Conservation (phyloP, 495 filamentous ascomycete genomes). For the Penicillium verhagenii region DNA sequence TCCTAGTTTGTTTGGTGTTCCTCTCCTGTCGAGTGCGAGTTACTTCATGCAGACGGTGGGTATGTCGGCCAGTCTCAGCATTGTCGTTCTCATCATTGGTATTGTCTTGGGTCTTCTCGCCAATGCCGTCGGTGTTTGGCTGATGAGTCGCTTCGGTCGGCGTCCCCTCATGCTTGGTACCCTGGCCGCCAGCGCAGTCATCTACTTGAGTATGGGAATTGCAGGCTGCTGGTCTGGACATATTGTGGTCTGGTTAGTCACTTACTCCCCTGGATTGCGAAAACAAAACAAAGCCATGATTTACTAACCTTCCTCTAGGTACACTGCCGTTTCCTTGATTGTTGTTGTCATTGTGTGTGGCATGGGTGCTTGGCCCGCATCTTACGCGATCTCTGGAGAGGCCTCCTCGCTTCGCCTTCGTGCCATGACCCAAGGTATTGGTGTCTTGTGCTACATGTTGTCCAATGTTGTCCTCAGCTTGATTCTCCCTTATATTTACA, state of each 20-base stretch:
- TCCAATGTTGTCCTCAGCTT: constrained; percentile 18
- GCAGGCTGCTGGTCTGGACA: constrained; percentile 26
- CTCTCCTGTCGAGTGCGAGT: constrained; percentile 29
- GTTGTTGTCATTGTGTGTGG: constrained; percentile 22
- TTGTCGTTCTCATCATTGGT: constrained; percentile 29
- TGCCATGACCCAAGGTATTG: constrained; percentile 21
- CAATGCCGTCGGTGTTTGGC: constrained; percentile 29
- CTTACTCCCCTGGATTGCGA: neutral
- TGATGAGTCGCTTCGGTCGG: constrained; percentile 25
- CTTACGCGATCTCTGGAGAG: constrained; percentile 20
- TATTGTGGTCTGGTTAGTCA: constrained; percentile 28
- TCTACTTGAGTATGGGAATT: constrained; percentile 35
- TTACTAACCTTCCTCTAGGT: constrained; percentile 18
- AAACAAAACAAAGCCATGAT: neutral
- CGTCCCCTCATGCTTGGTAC: constrained; percentile 22
- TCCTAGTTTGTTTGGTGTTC: constrained; percentile 29
- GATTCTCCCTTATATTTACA: constrained; percentile 26
- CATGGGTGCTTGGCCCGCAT: constrained; percentile 31
- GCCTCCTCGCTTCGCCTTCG: constrained; percentile 25
- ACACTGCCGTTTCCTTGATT: constrained; percentile 26
- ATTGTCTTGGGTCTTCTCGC: constrained; percentile 27
- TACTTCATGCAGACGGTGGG: constrained; percentile 37
- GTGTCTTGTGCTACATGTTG: constrained; percentile 19
- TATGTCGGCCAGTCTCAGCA: constrained; percentile 27
- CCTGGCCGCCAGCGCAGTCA: constrained; percentile 14